A percentile compares a stretch with the other conserved stretches of the same genome.
Conservation (phyloP, 2,329 filamentous ascomycete species). For the Mollisia scopiformis region DNA sequence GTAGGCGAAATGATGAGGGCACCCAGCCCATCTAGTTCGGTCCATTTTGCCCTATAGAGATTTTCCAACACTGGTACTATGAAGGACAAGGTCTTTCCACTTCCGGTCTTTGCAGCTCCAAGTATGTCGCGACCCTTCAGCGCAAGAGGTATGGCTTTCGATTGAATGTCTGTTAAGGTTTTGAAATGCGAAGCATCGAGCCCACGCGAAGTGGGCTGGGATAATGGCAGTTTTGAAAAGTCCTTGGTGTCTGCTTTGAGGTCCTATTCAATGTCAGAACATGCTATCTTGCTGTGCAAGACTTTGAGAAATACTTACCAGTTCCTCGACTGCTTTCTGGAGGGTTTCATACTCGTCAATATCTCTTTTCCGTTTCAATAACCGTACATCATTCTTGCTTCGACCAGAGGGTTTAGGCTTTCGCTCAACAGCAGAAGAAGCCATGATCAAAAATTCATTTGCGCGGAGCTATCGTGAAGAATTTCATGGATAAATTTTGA, state of each 20-base stretch:
- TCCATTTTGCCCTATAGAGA: constrained; percentile 86
- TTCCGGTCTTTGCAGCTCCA: constrained; percentile 93
- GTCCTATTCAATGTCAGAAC: constrained; percentile 31
- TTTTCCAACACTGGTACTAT: constrained; percentile 91
- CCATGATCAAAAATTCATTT: constrained; percentile 22
- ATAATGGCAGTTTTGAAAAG: constrained; percentile 87
- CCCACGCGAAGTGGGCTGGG: constrained; percentile 75
- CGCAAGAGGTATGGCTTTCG: constrained; percentile 83
- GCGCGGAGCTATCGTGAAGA: not conserved
- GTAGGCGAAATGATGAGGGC: constrained; percentile 94
- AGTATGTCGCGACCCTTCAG: constrained; percentile 87
- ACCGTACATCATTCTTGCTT: constrained; percentile 27
- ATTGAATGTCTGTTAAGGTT: constrained; percentile 88
- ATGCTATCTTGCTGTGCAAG: not conserved
- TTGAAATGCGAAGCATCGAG: constrained; percentile 88
- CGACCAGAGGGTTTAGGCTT: constrained; percentile 24
- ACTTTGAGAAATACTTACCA: constrained; percentile 28
- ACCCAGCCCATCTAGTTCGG: constrained; percentile 87
- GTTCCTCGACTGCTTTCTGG: constrained; percentile 33
- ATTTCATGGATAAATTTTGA: not conserved
- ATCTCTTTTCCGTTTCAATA: constrained; percentile 37
- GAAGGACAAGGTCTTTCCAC: constrained; percentile 94
- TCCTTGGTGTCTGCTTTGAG: constrained; percentile 49
- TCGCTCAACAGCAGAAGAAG: constrained; percentile 24
- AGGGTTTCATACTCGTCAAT: constrained; percentile 35